These are phyloP conservation scores for Exserohilum rostratum DNA, from an alignment of 2,329 filamentous ascomycete species.

Conservation along the genomic window DNA sequence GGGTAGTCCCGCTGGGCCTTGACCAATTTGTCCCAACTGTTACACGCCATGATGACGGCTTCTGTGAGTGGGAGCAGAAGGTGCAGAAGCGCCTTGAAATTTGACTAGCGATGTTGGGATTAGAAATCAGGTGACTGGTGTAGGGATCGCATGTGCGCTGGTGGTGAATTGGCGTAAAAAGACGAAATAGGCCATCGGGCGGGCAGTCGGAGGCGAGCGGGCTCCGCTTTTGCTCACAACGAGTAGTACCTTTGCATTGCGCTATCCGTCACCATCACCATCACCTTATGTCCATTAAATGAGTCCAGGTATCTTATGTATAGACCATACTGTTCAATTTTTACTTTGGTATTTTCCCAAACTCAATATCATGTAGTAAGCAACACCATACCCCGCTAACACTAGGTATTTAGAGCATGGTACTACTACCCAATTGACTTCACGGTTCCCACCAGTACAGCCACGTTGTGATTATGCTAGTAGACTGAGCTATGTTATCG, in stretches of 20 bases:
- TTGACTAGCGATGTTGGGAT: conserved; percentile 3
- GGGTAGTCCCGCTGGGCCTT: conserved; percentile 42
- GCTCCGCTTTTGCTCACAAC: conserved; percentile 13
- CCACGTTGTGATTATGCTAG: too few species aligned
- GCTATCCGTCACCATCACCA: not conserved
- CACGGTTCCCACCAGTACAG: too few species aligned
- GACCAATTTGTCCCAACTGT: conserved; percentile 42
- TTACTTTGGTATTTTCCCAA: too few species aligned
- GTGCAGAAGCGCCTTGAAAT: not conserved
- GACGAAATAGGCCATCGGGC: conserved; percentile 9
- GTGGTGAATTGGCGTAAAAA: conserved; percentile 21
- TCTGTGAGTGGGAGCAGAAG: not conserved
- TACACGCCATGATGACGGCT: conserved; percentile 37
- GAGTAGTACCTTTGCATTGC: not conserved
- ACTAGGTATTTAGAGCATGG: too few species aligned
- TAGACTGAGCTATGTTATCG: too few species aligned
- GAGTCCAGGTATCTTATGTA: too few species aligned
- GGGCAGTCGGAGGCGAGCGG: conserved; percentile 20
- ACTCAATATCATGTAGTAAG: too few species aligned
- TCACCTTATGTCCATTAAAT: not conserved
- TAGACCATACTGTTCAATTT: too few species aligned
- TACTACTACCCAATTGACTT: too few species aligned
- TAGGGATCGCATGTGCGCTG: conserved; percentile 8
- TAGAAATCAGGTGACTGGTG: conserved; percentile 10
- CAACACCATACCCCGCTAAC: too few species aligned